These are phyloP conservation scores for Betula pendula DNA, from an alignment of 306 rosid genomes.

Conservation along the genomic window DNA sequence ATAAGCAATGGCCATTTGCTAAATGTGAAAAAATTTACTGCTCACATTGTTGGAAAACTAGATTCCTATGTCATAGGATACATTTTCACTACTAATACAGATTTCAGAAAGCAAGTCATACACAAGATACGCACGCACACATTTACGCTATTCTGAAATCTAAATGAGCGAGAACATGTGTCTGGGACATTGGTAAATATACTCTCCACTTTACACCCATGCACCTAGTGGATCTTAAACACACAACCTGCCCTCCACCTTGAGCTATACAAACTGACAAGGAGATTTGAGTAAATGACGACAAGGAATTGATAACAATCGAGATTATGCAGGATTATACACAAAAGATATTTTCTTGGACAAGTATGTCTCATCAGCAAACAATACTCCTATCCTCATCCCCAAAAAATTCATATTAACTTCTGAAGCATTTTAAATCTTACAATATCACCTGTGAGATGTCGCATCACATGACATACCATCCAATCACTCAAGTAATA, in stretches of 20 bases:
- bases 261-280: neutral
- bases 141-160: neutral
- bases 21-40: constrained; percentile 9
- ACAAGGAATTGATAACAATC: neutral
- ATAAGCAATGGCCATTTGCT: constrained; percentile 21
- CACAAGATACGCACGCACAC: neutral
- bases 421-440: neutral
- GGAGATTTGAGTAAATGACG: neutral
- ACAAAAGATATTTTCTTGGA: neutral
- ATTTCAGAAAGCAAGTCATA: neutral
- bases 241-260: neutral
- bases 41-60: neutral
- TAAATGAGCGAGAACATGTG: neutral
- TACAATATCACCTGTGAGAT: neutral
- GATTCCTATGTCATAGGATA: neutral
- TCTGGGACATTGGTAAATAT: neutral
- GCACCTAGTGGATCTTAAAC: neutral
- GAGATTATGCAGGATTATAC: neutral
- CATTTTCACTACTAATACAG: neutral
- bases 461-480: neutral
- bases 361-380: neutral
- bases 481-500: neutral
- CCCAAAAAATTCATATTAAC: neutral
- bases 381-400: neutral
- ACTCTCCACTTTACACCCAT: neutral